These are phyloP conservation scores for Trapa bicornis DNA, from an alignment of 345 rosid genomes.

Conservation along the genomic window DNA sequence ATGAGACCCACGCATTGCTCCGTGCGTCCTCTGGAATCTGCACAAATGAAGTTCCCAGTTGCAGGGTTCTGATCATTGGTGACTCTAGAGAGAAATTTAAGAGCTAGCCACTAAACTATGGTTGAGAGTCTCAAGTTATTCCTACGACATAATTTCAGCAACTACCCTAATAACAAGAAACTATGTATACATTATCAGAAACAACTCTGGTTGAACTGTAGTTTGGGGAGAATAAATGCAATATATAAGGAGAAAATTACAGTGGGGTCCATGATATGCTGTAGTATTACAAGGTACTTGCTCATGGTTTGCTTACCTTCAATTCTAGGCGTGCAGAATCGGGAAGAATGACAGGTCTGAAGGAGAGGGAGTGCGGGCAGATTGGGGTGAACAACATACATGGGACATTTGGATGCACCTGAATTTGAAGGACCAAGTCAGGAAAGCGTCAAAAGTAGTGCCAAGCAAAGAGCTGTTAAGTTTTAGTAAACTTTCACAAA, in stretches of 20 bases:
- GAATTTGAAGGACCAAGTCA: slow-evolving; percentile 14
- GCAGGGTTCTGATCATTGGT: background rate
- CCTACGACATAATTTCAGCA: too few relatives aligned
- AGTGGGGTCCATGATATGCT: too few relatives aligned
- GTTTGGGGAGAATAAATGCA: background rate
- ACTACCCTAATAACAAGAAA: too few relatives aligned
- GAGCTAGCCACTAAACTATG: background rate
- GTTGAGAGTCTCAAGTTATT: too few relatives aligned
- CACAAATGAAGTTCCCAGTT: background rate
- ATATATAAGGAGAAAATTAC: background rate
- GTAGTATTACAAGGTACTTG: background rate
- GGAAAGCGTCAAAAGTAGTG: background rate
- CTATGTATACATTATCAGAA: too few relatives aligned
- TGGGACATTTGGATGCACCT: slow-evolving; percentile 99
- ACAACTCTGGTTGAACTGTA: background rate
- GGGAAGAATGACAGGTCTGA: slow-evolving; percentile 96
- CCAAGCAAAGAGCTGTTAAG: background rate
- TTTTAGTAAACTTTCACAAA: background rate
- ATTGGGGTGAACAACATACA: slow-evolving; percentile 97
- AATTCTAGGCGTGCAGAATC: slow-evolving; percentile 91
- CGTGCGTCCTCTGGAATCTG: slow-evolving; percentile 92
- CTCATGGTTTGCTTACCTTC: slow-evolving; percentile 37
- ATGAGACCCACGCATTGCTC: slow-evolving; percentile 98
- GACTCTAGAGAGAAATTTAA: background rate
- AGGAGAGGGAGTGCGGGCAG: slow-evolving; percentile 95